Base-by-base conservation (phyloP, 108 stramenopile genomes). In the Parietichytrium sp. region DNA sequence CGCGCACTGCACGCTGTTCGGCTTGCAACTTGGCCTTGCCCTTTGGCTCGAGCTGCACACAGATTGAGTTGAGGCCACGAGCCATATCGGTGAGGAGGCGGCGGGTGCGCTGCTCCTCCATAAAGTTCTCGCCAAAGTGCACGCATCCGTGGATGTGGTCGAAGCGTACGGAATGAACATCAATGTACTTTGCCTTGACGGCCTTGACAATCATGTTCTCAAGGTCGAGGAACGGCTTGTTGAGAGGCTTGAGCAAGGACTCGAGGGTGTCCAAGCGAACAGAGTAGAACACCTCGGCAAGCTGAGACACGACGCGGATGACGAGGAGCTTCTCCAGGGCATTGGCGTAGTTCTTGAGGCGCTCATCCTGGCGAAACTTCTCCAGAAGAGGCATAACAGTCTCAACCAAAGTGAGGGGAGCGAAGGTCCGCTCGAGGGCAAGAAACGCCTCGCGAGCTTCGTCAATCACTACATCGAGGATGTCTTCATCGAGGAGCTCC, bases 111-210 rank as follows among this genome's bases (percentile, higher is more conserved):
- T 93, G 85, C 29, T 81, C 87, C 45, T 87, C 87, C 77, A 80
- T 38, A 12, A 89, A 83, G 38, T 85, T 88, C 80, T 88, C 88
- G 3, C 94, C 94, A 85, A 98, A 96, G 27, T 94, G 91, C 47
- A 96, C 85, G 86, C 95, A 95, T 25, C 93, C 89, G 3, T 92
- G 88, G 55, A 93, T 86, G 84, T 95, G 93, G 80, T 97, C 96
- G 84, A 97, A 87, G 48, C 84, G 85, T 25, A 94, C 54, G 16
- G 53, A 23, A 2, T 31, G 29, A 29, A 85, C 84, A 23, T 87
- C 89, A n/a, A 47, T 30, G 50, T 88, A 87, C 18, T 87, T 88
- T 27, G 54, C 33, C 80, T 91, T 89, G 8, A 91, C 88, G 18
- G 94, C 93, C 20, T 90, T 61, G 7, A 96, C 93, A 49, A 98